Evolutionary conservation across 768 basidiomycete genomes (phyloP), one percentile per base, ranked within the genome.

Genomic region (Bullera alba): DNA sequence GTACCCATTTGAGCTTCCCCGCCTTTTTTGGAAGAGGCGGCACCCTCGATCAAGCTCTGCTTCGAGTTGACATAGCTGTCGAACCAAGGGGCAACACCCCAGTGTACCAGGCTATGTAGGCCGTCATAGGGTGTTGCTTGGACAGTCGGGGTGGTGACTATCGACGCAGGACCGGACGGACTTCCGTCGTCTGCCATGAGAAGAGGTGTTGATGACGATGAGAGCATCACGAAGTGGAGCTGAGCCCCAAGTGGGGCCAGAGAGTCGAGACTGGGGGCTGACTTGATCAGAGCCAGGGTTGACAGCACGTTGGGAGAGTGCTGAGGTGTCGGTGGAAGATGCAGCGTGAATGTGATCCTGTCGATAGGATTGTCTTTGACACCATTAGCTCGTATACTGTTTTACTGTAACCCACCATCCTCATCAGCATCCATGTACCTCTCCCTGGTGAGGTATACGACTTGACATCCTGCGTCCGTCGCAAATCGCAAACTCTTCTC

Each of bases 61-160:
- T 89, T 80, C 21, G 88, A 79, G 21, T 86, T 90, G 23, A 96
- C 91, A 64, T 93, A 97, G 15, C 93, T 90, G 72, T 97, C 92
- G 63, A 99, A 97, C 85, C 89, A 96, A 0, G 92, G 92, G 61
- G 96, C 93, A 23, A 99, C 91, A 59, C 87, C 95, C 49, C 80
- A 83, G 66, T 92, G 95, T 16, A 99, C 89, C 19, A 99, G 80
- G 8, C 90, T 88, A 69, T 97, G 93, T 25, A 99, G 74, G 65
- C 88, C 87, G 73, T 97, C 93, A 66, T 97, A 99, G 0, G 93
- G 91, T 2, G 71, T 73, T 1, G 58, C 57, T 35, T 65, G 66
- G 27, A 51, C 42, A 10, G 58, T 46, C 2, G 63, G 63, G 1
- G 60, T 65, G 8, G 57, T 52, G n/a, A 67, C 60, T 1, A 56